Evolutionary conservation across 1,284 basidiomycete species (phyloP).

Genomic region (Lentinus polychrous): DNA sequence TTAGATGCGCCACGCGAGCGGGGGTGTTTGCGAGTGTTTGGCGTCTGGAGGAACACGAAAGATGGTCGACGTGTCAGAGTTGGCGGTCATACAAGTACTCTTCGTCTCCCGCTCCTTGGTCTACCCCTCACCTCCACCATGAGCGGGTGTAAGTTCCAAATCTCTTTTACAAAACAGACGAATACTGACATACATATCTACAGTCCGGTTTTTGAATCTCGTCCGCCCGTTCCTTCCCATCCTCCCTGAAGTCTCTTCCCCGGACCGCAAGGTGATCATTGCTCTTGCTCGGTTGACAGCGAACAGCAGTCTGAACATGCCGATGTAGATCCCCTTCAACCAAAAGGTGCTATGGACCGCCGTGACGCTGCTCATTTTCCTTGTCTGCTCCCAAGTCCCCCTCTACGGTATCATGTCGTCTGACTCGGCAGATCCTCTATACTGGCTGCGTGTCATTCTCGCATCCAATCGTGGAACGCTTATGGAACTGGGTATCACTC

Average conservation of each 20-base stretch:
- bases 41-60: slow-evolving; percentile 23
- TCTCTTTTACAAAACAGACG: not conserved
- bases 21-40: slow-evolving; percentile 21
- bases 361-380: slow-evolving; percentile 94
- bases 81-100: slow-evolving; percentile 4
- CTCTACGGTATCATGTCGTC: slow-evolving; percentile 98
- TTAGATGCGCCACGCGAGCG: no score
- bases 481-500: slow-evolving; percentile 98
- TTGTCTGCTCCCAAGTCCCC: slow-evolving; percentile 95
- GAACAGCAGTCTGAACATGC: not conserved
- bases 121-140: slow-evolving; percentile 22
- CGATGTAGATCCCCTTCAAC: slow-evolving; percentile 80
- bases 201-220: slow-evolving; percentile 93
- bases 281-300: slow-evolving; percentile 1
- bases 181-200: slow-evolving; percentile 3
- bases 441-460: slow-evolving; percentile 99
- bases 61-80: slow-evolving; percentile 16
- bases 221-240: slow-evolving; percentile 93
- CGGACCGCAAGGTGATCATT: slow-evolving; percentile 79
- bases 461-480: slow-evolving; percentile 97
- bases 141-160: slow-evolving; percentile 31
- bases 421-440: slow-evolving; percentile 95
- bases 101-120: slow-evolving; percentile 25
- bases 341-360: slow-evolving; percentile 97
- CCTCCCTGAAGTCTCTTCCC: slow-evolving; percentile 91